Conservation (phyloP, 1,284 basidiomycete species). For the Papiliotrema laurentii region DNA sequence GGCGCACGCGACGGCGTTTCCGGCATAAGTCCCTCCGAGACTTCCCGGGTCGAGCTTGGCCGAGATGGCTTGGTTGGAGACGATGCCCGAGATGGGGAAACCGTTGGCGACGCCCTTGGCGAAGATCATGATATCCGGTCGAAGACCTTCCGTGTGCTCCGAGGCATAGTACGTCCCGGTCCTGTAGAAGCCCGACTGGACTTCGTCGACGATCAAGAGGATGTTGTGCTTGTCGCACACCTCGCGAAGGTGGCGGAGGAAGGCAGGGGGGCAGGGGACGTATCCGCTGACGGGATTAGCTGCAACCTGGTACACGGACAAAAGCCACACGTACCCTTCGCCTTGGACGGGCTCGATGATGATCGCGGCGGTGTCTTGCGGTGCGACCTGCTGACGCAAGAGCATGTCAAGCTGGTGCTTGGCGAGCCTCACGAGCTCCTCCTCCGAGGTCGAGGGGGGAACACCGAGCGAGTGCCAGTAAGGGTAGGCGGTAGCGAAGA, state of each 20-base stretch:
- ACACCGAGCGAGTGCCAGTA: slow-evolving; percentile 87
- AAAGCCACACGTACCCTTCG: slow-evolving; percentile 55
- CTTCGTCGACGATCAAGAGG: slow-evolving; percentile 73
- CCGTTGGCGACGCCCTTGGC: slow-evolving; percentile 66
- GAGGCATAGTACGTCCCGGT: slow-evolving; percentile 82
- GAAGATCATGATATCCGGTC: slow-evolving; percentile 81
- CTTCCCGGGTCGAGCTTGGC: slow-evolving; percentile 73
- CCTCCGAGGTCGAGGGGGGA: slow-evolving; percentile 58
- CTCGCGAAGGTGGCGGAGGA: slow-evolving; percentile 70
- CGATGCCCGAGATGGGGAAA: slow-evolving; percentile 84
- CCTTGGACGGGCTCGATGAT: slow-evolving; percentile 88
- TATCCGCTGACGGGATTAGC: slow-evolving; percentile 59
- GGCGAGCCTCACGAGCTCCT: slow-evolving; percentile 63
- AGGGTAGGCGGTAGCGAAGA: slow-evolving; percentile 77
- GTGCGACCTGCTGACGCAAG: slow-evolving; percentile 76
- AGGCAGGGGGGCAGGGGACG: slow-evolving; percentile 77
- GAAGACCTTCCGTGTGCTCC: slow-evolving; percentile 63
- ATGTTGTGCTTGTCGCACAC: slow-evolving; percentile 86
- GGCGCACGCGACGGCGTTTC: slow-evolving; percentile 83
- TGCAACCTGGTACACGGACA: background rate
- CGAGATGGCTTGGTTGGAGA: slow-evolving; percentile 75
- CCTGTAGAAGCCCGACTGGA: slow-evolving; percentile 84
- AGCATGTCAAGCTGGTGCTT: slow-evolving; percentile 80
- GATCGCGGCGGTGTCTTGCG: slow-evolving; percentile 84
- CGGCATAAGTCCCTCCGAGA: slow-evolving; percentile 87